Evolutionary conservation across 2,329 filamentous ascomycete species (phyloP), one percentile per base, ranked within the genome.

Genomic region (Amauroascus verrucosus): DNA sequence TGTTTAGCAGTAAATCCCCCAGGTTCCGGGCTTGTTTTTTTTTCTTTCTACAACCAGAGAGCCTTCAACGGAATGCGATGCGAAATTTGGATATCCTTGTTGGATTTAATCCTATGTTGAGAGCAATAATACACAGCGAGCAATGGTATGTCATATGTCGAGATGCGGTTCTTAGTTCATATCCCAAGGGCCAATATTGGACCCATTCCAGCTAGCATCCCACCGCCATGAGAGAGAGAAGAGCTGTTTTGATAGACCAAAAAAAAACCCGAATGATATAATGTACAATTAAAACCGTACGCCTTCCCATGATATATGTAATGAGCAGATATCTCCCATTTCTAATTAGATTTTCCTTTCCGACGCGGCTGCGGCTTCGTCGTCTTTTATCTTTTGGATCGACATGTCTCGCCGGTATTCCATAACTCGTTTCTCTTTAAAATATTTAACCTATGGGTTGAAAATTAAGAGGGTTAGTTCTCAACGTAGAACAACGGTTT

Each of bases 391-490:
- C 65, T 82, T 81, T 62, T 85, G 84, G 59, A 95, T 74, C 22
- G 88, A 85, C 71, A 83, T 77, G 64, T 86, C 84, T 71, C 91
- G 88, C 63, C 95, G 86, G 65, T 86, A 79, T 62, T 98, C 93
- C 72, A 94, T 91, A 33, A 97, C 88, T 63, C 93, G 79, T 73
- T 89, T 86, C 71, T 96, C 90, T 76, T 97, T 96, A 73, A 98
- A 98, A 71, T 98, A 97, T 72, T 89, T 88, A 57, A 96, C 86
- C 88, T 93, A 62, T 51, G 61, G 48, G 54, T 48, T 53, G 35
- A 3, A 14, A 32, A 46, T 4, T 4, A 30, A 30, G 26, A 24
- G 9, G 35, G 30, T 55, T 58, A 33, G 14, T 14, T 26, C 18
- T 24, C 18, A 5, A 7, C 11, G 38, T 18, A 13, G 13, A 41